These are phyloP conservation scores for Cystoderma amianthinum DNA, from an alignment of 768 basidiomycete species.

Conservation along the genomic window DNA sequence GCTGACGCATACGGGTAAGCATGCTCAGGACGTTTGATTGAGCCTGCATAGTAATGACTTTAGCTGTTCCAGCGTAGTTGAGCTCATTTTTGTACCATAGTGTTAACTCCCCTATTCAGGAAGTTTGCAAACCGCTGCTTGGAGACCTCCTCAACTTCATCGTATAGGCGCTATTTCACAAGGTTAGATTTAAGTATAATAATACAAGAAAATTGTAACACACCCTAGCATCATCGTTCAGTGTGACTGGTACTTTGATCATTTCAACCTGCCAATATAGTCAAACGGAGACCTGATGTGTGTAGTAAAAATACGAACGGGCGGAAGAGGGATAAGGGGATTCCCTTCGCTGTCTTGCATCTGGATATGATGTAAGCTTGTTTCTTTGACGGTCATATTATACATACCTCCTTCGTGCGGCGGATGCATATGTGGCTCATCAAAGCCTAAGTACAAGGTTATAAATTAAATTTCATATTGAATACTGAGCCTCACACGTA, in stretches of 20 bases:
- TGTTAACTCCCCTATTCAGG: slow-evolving; percentile 34
- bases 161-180: slow-evolving; percentile 48
- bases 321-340: slow-evolving; percentile 67
- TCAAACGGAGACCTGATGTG: neutral
- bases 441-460: slow-evolving; percentile 41
- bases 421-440: slow-evolving; percentile 78
- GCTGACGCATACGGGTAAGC: slow-evolving; percentile 82
- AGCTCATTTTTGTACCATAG: slow-evolving; percentile 39
- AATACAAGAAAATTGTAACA: slow-evolving; percentile 8
- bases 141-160: slow-evolving; percentile 59
- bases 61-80: neutral
- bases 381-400: neutral
- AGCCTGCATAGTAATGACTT: slow-evolving; percentile 28
- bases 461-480: neutral
- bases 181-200: slow-evolving; percentile 3
- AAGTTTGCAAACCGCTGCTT: slow-evolving; percentile 53
- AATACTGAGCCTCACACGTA: slow-evolving; percentile 41
- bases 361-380: slow-evolving; percentile 21
- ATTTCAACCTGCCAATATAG: slow-evolving; percentile 55
- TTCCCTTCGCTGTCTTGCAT: slow-evolving; percentile 83
- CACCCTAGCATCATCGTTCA: slow-evolving; percentile 61
- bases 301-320: slow-evolving; percentile 26
- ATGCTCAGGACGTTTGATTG: slow-evolving; percentile 70
- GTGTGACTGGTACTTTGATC: slow-evolving; percentile 63
- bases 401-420: slow-evolving; percentile 69